phyloP scores from a whole-genome alignment of 495 filamentous ascomycete genomes.

The Hyphodiscus hymeniophilus region DNA sequence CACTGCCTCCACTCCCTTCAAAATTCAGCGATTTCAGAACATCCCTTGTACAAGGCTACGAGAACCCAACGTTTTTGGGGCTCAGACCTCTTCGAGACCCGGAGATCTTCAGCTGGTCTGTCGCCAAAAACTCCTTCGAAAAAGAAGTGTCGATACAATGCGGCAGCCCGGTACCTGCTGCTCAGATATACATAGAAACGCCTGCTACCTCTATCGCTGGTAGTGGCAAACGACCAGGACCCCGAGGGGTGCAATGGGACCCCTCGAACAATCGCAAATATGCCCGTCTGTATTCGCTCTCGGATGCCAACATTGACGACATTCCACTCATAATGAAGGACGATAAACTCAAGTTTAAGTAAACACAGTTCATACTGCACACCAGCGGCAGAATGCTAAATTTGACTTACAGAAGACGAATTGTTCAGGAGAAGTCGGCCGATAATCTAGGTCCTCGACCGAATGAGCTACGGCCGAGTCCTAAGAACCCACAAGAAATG shows the following conservation, averaged over 20 bases:
- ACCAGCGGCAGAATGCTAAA: background rate
- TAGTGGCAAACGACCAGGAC: background rate
- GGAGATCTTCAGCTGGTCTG: too few relatives aligned
- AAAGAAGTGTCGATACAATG: too few relatives aligned
- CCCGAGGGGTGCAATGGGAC: background rate
- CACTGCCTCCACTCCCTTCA: too few relatives aligned
- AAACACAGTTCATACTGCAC: background rate
- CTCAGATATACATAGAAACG: too few relatives aligned
- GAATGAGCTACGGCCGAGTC: background rate
- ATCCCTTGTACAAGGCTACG: too few relatives aligned
- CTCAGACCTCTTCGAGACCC: too few relatives aligned
- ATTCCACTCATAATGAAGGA: background rate
- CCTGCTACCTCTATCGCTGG: background rate
- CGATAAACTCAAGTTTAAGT: background rate
- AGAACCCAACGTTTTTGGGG: too few relatives aligned
- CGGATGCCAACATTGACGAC: background rate
- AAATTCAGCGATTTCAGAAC: too few relatives aligned
- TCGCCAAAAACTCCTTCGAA: too few relatives aligned
- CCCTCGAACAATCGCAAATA: background rate
- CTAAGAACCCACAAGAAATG: background rate
- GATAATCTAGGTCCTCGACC: conserved; percentile 1
- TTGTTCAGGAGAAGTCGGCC: background rate
- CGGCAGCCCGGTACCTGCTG: too few relatives aligned
- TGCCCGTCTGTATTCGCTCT: background rate
- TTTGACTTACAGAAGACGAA: background rate